Percentiles rank a stretch among this genome's conserved stretches.
phyloP scores from a whole-genome alignment of 179 eudicot genomes.

The Monotropa hypopitys region DNA sequence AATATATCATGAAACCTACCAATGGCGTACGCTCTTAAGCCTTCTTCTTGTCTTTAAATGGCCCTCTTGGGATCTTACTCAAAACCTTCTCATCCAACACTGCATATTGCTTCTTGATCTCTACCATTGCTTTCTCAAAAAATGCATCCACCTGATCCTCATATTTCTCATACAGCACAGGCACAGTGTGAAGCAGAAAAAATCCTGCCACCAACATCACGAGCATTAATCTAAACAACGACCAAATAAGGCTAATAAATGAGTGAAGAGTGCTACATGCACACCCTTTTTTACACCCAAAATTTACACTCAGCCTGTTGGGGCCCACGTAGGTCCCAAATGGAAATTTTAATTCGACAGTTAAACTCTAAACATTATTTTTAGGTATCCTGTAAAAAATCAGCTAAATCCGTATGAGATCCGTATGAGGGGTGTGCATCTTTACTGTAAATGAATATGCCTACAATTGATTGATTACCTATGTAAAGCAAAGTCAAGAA shows the following conservation, averaged over 20 bases:
- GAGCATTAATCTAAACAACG: background rate
- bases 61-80: conserved; percentile 65
- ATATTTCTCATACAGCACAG: conserved; percentile 62
- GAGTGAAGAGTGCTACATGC: too few species aligned
- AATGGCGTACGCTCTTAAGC: conserved; percentile 17
- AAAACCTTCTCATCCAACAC: conserved; percentile 58
- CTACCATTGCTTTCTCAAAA: conserved; percentile 67
- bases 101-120: conserved; percentile 65
- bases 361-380: too few species aligned
- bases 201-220: conserved; percentile 25
- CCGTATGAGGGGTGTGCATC: too few species aligned
- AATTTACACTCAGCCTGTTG: too few species aligned
- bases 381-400: too few species aligned
- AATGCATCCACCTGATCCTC: conserved; percentile 67
- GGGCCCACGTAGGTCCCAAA: too few species aligned
- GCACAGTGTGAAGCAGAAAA: conserved; percentile 61
- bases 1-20: background rate
- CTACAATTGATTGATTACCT: conserved; percentile 21
- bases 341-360: too few species aligned
- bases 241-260: background rate
- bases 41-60: conserved; percentile 48
- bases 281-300: too few species aligned
- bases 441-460: too few species aligned
- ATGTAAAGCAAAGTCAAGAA: conserved; percentile 79
- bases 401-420: too few species aligned